A percentile compares a stretch with the other conserved stretches of the same genome.
Evolutionary conservation across 768 basidiomycete species (phyloP).

Genomic region (Suillus paluster): DNA sequence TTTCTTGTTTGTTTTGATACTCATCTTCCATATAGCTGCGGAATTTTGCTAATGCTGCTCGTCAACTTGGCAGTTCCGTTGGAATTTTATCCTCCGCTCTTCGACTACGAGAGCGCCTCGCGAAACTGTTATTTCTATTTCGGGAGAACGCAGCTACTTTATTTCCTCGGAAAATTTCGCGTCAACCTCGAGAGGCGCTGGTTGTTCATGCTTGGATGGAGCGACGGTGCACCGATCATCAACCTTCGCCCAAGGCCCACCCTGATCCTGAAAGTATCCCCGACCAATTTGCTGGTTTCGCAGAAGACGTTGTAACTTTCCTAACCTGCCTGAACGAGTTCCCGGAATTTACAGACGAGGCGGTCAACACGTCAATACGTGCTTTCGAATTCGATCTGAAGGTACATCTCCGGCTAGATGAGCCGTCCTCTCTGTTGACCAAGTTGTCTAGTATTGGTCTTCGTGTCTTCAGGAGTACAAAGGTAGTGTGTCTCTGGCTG

Average conservation of each 20-base stretch:
- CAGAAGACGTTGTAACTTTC: conserved; percentile 55
- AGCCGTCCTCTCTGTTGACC: conserved; percentile 3
- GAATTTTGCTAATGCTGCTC: conserved; percentile 59
- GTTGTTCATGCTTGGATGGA: conserved; percentile 42
- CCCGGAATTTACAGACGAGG: conserved; percentile 59
- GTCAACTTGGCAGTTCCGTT: conserved; percentile 59
- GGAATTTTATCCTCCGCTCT: conserved; percentile 59
- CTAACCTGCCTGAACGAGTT: conserved; percentile 61
- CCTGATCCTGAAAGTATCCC: conserved; percentile 56
- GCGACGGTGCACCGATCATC: conserved; percentile 29
- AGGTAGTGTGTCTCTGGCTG: conserved; percentile 32
- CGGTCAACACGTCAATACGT: conserved; percentile 53
- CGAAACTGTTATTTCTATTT: conserved; percentile 54
- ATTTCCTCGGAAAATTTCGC: conserved; percentile 51
- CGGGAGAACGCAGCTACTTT: conserved; percentile 59
- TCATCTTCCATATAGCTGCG: conserved; percentile 41
- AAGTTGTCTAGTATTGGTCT: conserved; percentile 52
- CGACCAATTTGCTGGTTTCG: conserved; percentile 48
- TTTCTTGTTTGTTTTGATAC: conserved; percentile 9
- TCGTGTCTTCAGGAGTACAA: conserved; percentile 54
- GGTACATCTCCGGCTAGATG: conserved; percentile 30
- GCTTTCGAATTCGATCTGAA: conserved; percentile 56
- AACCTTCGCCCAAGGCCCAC: conserved; percentile 40
- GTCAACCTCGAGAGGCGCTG: conserved; percentile 42
- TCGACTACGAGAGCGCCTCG: conserved; percentile 53